phyloP scores from a whole-genome alignment of 192 early-diverging fungal genomes.

The Entomortierella beljakovae region DNA sequence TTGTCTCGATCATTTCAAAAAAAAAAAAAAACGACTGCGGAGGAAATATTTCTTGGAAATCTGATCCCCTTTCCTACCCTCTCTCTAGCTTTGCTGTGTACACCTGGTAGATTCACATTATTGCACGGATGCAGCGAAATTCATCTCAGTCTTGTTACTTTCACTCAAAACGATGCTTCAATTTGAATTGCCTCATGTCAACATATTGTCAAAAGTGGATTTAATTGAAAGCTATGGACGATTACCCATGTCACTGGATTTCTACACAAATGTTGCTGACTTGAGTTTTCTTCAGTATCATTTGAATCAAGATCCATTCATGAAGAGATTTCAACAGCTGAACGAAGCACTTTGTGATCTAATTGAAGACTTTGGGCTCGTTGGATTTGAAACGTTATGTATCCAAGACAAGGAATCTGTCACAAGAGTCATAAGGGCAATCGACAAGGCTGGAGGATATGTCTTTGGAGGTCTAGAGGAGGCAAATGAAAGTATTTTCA shows the following conservation, averaged over 20 bases:
- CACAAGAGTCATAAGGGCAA: conserved; percentile 74
- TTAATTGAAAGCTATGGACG: conserved; percentile 85
- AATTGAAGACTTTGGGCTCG: conserved; percentile 91
- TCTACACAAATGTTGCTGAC: conserved; percentile 96
- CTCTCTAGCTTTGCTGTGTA: conserved; percentile 83
- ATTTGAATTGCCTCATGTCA: conserved; percentile 95
- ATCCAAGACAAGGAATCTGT: conserved; percentile 90
- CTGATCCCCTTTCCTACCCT: too few species aligned
- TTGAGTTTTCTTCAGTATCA: conserved; percentile 83
- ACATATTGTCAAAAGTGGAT: conserved; percentile 97
- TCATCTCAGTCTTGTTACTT: conserved; percentile 90
- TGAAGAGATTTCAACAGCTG: conserved; percentile 72
- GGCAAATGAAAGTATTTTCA: conserved; percentile 83
- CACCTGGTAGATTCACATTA: conserved; percentile 94
- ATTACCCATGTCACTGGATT: conserved; percentile 89
- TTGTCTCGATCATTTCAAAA: conserved; percentile 17
- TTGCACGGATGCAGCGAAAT: conserved; percentile 92
- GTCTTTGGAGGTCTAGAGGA: conserved; percentile 83
- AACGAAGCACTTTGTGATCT: conserved; percentile 90
- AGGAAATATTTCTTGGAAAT: conserved; percentile 5
- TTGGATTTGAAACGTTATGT: conserved; percentile 91
- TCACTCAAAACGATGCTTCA: conserved; percentile 94
- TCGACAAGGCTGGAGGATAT: conserved; percentile 95
- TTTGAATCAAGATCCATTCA: conserved; percentile 79
- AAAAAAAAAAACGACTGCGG: background rate